A percentile compares a stretch with the other conserved stretches of the same genome.
These are phyloP conservation scores for Fomitiporia mediterranea DNA, from an alignment of 1,284 basidiomycete genomes.

Conservation along the genomic window DNA sequence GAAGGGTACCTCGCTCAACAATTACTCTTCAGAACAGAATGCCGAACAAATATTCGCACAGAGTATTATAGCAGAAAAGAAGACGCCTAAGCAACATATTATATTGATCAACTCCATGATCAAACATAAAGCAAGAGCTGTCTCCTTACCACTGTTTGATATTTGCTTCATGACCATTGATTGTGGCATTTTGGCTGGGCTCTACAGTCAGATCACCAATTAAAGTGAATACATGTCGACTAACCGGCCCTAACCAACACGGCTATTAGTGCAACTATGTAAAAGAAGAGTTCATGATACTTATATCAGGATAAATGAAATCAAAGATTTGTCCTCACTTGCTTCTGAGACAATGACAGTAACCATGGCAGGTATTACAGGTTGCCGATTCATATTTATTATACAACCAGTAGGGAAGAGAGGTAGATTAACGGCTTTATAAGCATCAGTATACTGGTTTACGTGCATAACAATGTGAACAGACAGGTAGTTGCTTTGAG, in stretches of 20 bases:
- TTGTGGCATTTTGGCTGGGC: neutral
- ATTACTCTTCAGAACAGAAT: neutral
- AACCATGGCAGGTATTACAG: neutral
- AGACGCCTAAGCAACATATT: neutral
- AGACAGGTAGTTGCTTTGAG: neutral
- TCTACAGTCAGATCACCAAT: neutral
- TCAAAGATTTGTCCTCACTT: neutral
- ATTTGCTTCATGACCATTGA: conserved; percentile 2
- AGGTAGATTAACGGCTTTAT: neutral
- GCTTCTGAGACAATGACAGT: conserved; percentile 3
- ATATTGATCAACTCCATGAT: no score
- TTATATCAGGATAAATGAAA: neutral
- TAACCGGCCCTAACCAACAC: neutral
- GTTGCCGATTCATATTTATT: neutral
- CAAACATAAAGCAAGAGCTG: no score
- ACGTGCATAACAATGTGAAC: neutral
- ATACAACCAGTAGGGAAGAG: conserved; percentile 4
- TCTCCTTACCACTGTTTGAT: conserved; percentile 2
- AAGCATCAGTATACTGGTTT: neutral
- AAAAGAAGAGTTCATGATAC: neutral
- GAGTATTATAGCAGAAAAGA: conserved; percentile 3
- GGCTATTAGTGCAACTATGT: neutral
- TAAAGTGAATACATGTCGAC: neutral
- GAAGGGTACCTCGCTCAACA: no score
- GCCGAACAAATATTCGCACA: no score